Evolutionary conservation across 192 early-diverging fungal genomes (phyloP).

Genomic region (Obelidium mucronatum): DNA sequence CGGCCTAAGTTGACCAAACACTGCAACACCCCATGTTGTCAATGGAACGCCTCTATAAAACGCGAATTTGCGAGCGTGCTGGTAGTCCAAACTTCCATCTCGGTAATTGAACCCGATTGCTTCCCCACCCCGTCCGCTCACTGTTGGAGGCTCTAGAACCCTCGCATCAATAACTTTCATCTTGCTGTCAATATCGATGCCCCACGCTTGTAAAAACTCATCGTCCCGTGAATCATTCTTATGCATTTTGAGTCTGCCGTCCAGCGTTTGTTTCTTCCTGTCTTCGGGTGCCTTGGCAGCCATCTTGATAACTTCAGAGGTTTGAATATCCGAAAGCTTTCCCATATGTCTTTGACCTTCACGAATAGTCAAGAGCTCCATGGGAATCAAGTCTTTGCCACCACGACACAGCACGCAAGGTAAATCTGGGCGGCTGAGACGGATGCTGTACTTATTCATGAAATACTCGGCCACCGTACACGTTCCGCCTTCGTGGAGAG

Average conservation of each 20-base stretch:
- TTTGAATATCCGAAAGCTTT: conserved; percentile 36
- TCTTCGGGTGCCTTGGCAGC: conserved; percentile 20
- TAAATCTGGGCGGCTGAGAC: conserved; percentile 6
- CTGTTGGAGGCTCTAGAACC: conserved; percentile 35
- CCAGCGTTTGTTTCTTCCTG: conserved; percentile 2
- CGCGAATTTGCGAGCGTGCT: neutral
- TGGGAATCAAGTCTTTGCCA: conserved; percentile 22
- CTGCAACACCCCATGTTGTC: neutral
- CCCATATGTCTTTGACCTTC: conserved; percentile 30
- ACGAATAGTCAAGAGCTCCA: conserved; percentile 29
- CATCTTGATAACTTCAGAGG: conserved; percentile 35
- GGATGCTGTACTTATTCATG: conserved; percentile 1
- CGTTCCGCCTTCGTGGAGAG: neutral
- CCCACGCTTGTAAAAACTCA: conserved; percentile 33
- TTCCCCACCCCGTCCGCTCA: neutral
- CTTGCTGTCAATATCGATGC: conserved; percentile 32
- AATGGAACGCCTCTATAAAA: neutral
- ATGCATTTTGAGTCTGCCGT: neutral
- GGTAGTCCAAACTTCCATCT: neutral
- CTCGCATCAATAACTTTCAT: conserved; percentile 44
- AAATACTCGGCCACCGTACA: conserved; percentile 49
- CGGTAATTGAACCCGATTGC: no score
- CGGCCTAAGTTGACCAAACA: neutral
- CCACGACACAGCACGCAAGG: neutral
- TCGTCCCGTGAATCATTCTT: neutral